These are phyloP conservation scores for Hygrophoropsis aurantiaca DNA, from an alignment of 768 basidiomycete species.

Conservation along the genomic window DNA sequence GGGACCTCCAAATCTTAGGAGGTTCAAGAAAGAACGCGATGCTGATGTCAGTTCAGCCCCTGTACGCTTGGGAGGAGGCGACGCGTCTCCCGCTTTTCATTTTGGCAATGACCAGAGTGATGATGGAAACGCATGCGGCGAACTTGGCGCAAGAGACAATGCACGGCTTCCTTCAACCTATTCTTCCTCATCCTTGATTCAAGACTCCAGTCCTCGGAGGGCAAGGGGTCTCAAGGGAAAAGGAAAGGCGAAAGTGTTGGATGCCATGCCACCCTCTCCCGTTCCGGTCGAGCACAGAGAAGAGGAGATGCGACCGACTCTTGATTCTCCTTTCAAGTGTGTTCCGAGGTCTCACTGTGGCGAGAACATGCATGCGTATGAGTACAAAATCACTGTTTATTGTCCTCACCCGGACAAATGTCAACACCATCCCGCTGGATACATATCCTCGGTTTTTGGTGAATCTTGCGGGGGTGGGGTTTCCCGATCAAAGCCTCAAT, in stretches of 20 bases:
- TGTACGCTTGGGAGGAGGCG: too few species aligned
- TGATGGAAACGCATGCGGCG: slow-evolving; percentile 16
- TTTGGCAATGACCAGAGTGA: too few species aligned
- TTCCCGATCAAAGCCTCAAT: slow-evolving; percentile 8
- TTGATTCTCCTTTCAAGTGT: too few species aligned
- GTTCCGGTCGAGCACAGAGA: slow-evolving; percentile 19
- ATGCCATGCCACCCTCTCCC: slow-evolving; percentile 17
- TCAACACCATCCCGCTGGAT: slow-evolving; percentile 8
- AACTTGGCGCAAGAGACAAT: slow-evolving; percentile 17
- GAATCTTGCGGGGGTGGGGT: too few species aligned
- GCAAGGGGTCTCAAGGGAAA: slow-evolving; percentile 1
- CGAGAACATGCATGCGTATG: too few species aligned
- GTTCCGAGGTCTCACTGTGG: too few species aligned
- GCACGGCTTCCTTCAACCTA: slow-evolving; percentile 14
- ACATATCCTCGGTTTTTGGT: too few species aligned
- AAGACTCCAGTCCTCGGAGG: too few species aligned
- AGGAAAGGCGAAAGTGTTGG: slow-evolving; percentile 3
- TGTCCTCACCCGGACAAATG: slow-evolving; percentile 16
- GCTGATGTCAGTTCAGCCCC: too few species aligned
- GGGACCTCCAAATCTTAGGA: too few species aligned
- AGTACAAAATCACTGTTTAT: slow-evolving; percentile 9
- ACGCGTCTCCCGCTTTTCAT: too few species aligned
- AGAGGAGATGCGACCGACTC: slow-evolving; percentile 4
- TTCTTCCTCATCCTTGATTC: slow-evolving; percentile 22
- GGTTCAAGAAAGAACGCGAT: too few species aligned